Base-by-base conservation (phyloP, 495 filamentous ascomycete species). In the Xylaria longipes region DNA sequence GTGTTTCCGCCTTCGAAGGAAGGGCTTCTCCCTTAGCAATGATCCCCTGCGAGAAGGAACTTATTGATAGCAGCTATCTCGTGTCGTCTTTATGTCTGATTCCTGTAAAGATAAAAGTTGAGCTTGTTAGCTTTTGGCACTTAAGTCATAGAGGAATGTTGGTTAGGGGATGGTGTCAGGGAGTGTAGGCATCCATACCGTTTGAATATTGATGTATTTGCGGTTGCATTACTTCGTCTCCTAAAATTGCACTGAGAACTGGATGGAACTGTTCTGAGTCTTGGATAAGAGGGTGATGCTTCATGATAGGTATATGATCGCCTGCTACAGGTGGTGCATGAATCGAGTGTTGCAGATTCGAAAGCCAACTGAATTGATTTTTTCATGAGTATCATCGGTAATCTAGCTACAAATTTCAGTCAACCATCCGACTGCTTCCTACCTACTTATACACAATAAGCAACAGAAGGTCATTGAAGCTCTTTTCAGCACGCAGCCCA, bases 371-470 rank as follows among this genome's bases (percentile, higher is more conserved):
- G 29, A 54, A 0, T 29, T 29, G 8, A 58, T 8, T 5, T 22
- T n/a, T n/a, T 25, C n/a, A 20, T 11, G 17, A 37, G 33, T 60
- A 22, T n/a, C 9, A 33, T 0, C 9, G 31, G 57, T 60, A 22
- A 22, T 35, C 57, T 11, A 22, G 33, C 29, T 27, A 60, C 15
- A n/a, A 35, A 6, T 37, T 11, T 37, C 31, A 37, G 39, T 60
- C 5, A n/a, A 56, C 1, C 3, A 31, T 15, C 8, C 2, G 29
- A 22, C 3, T 37, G 1, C 60, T 20, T 63, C 11, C 60, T 9
- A 25, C 31, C 29, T 66, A 50, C 46, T 50, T 66, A 66, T 66
- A 50, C 63, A 52, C 14, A 1, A 1, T 31, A 39, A 66, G 37
- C 27, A 25, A 45, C 37, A 60, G n/a, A 31, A 25, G 29, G 31